Percentiles rank a stretch among this genome's conserved stretches.
Evolutionary conservation across 768 basidiomycete species (phyloP).

Genomic region (Albatrellus ellisii): DNA sequence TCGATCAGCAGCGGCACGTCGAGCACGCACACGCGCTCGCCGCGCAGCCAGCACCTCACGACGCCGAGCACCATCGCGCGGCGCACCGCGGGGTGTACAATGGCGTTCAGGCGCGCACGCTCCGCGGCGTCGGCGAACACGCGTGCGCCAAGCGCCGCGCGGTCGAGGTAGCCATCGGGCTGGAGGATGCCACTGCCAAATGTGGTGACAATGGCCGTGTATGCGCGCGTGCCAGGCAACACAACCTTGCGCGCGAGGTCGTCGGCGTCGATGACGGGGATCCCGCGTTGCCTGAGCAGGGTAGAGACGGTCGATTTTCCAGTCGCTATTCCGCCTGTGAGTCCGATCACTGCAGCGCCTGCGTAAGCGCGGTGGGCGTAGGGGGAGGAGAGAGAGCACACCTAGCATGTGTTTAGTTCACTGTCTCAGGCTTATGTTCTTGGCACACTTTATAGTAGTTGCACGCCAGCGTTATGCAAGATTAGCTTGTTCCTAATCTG

Average conservation of each 20-base stretch:
- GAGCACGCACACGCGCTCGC: slow-evolving; percentile 67
- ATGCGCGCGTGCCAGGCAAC: slow-evolving; percentile 66
- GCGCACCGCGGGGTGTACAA: slow-evolving; percentile 87
- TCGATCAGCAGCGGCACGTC: slow-evolving; percentile 93
- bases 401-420: too few relatives aligned
- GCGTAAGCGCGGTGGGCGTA: too few relatives aligned
- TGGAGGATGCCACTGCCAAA: slow-evolving; percentile 66
- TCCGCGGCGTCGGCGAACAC: slow-evolving; percentile 71
- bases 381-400: too few relatives aligned
- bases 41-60: slow-evolving; percentile 58
- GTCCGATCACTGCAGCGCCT: slow-evolving; percentile 65
- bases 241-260: slow-evolving; percentile 78
- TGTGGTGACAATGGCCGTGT: slow-evolving; percentile 45
- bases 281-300: slow-evolving; percentile 45
- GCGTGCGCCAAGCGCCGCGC: slow-evolving; percentile 71
- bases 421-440: too few relatives aligned
- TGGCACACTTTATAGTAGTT: too few relatives aligned
- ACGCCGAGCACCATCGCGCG: slow-evolving; percentile 62
- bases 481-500: too few relatives aligned
- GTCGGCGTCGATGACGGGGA: slow-evolving; percentile 94
- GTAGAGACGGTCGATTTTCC: slow-evolving; percentile 90
- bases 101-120: slow-evolving; percentile 62
- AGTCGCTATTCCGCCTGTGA: slow-evolving; percentile 94
- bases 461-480: too few relatives aligned
- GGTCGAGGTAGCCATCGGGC: slow-evolving; percentile 61